Evolutionary conservation across 306 rosid genomes (phyloP).

Genomic region (Rubus idaeus): DNA sequence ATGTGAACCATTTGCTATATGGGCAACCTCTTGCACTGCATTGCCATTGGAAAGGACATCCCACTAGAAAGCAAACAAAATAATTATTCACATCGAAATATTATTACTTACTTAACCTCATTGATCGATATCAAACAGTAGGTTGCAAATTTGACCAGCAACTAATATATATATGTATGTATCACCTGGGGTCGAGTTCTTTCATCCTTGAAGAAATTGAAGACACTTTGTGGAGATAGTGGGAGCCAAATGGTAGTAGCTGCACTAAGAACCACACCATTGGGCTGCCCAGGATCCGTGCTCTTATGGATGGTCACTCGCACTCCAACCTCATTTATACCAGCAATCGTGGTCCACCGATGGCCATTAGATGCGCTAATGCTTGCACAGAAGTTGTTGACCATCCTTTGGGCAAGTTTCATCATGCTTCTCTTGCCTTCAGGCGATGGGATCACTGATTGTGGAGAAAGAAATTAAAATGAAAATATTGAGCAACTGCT

Average conservation of each 20-base stretch:
- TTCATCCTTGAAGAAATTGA: constrained; percentile 91
- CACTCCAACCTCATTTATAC: constrained; percentile 72
- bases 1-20: constrained; percentile 87
- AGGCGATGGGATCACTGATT: constrained; percentile 72
- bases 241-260: constrained; percentile 96
- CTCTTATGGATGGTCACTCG: constrained; percentile 76
- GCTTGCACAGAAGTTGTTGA: constrained; percentile 75
- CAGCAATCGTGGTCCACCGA: constrained; percentile 80
- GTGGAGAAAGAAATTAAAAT: neutral
- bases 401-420: constrained; percentile 97
- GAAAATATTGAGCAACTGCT: neutral
- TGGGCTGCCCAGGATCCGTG: constrained; percentile 82
- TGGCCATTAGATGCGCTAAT: constrained; percentile 76
- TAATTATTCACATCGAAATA: neutral
- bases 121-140: neutral
- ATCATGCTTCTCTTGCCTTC: constrained; percentile 94
- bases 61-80: constrained; percentile 51
- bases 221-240: constrained; percentile 72
- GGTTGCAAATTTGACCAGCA: neutral
- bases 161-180: neutral
- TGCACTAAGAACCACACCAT: constrained; percentile 84
- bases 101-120: neutral
- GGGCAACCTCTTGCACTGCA: constrained; percentile 91
- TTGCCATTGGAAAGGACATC: constrained; percentile 90
- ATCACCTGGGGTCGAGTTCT: constrained; percentile 85